Evolutionary conservation across 768 basidiomycete species (phyloP).

Genomic region (Trametes sanguinea): DNA sequence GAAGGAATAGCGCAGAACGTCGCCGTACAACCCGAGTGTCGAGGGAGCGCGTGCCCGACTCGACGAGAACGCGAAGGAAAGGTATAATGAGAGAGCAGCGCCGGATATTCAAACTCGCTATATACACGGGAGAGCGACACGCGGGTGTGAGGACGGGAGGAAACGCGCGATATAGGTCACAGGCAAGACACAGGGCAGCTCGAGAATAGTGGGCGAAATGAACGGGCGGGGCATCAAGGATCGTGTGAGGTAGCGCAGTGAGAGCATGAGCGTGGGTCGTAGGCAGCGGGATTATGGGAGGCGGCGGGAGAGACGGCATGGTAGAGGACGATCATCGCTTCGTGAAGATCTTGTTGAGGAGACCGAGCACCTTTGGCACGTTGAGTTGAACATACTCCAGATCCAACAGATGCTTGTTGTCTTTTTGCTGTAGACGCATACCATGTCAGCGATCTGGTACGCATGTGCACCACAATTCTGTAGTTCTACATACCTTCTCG

Average conservation of each 20-base stretch:
- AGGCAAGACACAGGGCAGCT: neutral
- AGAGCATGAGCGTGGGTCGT: constrained; percentile 15
- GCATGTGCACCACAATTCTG: neutral
- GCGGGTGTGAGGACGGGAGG: neutral
- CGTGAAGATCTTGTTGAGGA: constrained; percentile 92
- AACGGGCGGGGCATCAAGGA: constrained; percentile 7
- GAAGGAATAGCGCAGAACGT: neutral
- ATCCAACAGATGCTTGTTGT: constrained; percentile 95
- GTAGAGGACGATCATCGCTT: constrained; percentile 58
- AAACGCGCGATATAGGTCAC: neutral
- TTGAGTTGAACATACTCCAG: constrained; percentile 97
- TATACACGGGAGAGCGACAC: neutral
- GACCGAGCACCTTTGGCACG: constrained; percentile 89
- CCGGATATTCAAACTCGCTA: constrained; percentile 10
- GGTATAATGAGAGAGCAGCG: constrained; percentile 21
- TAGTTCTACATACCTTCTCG: constrained; percentile 73
- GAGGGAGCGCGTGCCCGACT: constrained; percentile 11
- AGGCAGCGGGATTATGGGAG: neutral
- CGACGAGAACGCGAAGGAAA: constrained; percentile 9
- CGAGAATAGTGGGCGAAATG: constrained; percentile 3
- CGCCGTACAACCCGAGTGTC: constrained; percentile 14
- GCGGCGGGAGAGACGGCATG: neutral
- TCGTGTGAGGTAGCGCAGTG: constrained; percentile 21
- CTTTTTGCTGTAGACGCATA: constrained; percentile 80
- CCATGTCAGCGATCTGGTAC: neutral